Base-by-base conservation (phyloP, 805 yeast species). In the Metschnikowia peoriensis region DNA sequence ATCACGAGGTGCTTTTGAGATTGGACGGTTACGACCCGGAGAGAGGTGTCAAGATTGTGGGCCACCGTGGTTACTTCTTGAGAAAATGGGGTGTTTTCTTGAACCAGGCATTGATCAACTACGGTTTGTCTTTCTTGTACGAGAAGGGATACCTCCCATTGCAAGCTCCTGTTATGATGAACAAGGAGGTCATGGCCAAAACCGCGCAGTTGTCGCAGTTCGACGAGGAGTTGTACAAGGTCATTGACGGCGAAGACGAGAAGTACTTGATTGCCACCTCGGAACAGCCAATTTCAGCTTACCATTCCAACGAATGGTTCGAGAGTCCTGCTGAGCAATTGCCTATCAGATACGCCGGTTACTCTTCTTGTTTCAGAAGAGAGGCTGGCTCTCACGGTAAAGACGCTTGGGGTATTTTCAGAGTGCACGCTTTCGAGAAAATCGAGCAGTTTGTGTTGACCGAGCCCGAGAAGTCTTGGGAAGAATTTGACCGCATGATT, bases 161-260 rank as follows among this genome's bases (percentile, higher is more conserved):
- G 72, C 99, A 94, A 79, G 96, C 99, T 14, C 99, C 99, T 53
- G 97, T 93, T 43, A 94, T 94, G 99, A 90, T 94, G 97, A 94
- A 94, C 84, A 94, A 94, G 77, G 98, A 94, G 53, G 96, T 91
- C 52, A 94, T 94, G 99, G 98, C 98, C 62, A 92, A 89, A 76
- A 94, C 99, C 61, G 99, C 99, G 8, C 99, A 94, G 77, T 84
- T 94, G 70, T 91, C 97, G 38, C 92, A 94, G 68, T 94, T 94
- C 65, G 99, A 94, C 72, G 99, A 94, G 79, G 99, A 94, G 75
- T 81, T 94, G 66, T 94, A 94, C 79, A 94, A 94, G 77, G 98
- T 94, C 53, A 76, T 89, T 46, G 99, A 94, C 69, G 99, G 99
- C 68, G 92, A 87, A 46, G 99, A 93, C 68, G 99, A 94, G 77